These are phyloP conservation scores for Orbilia oligospora DNA, from an alignment of 2,329 filamentous ascomycete genomes.

Conservation along the genomic window DNA sequence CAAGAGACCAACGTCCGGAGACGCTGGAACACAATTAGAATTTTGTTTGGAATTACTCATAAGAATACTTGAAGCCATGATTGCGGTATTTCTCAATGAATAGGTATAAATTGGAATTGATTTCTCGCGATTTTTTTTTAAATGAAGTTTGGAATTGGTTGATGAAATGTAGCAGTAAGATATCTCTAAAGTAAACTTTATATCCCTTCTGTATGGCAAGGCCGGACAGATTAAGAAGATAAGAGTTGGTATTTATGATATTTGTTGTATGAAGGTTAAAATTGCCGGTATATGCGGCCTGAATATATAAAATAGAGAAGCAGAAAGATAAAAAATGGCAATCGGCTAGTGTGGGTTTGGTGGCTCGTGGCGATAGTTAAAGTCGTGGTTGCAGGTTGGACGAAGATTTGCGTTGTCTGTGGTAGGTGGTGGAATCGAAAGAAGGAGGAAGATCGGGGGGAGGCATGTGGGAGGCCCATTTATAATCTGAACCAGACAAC, in stretches of 20 bases:
- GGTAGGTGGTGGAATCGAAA: slow-evolving; percentile 59
- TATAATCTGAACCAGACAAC: slow-evolving; percentile 46
- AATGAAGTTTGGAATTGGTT: slow-evolving; percentile 57
- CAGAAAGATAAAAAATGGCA: slow-evolving; percentile 27
- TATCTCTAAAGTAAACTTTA: slow-evolving; percentile 61
- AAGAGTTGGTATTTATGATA: slow-evolving; percentile 61
- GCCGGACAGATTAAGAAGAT: slow-evolving; percentile 60
- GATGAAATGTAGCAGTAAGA: slow-evolving; percentile 55
- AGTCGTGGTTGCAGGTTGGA: slow-evolving; percentile 46
- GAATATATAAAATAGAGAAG: slow-evolving; percentile 19
- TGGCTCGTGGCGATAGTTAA: slow-evolving; percentile 31
- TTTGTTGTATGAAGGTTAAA: slow-evolving; percentile 46
- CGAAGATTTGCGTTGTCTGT: slow-evolving; percentile 61
- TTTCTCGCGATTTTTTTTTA: slow-evolving; percentile 52
- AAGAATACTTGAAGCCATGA: slow-evolving; percentile 61
- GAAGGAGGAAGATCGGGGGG: slow-evolving; percentile 22
- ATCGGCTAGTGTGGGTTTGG: slow-evolving; percentile 23
- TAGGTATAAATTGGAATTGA: slow-evolving; percentile 52
- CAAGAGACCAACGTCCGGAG: slow-evolving; percentile 57
- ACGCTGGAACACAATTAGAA: slow-evolving; percentile 60
- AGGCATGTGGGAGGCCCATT: slow-evolving; percentile 52
- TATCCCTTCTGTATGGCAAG: slow-evolving; percentile 59
- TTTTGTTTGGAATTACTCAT: slow-evolving; percentile 61
- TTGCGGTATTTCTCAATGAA: slow-evolving; percentile 61
- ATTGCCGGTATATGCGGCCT: slow-evolving; percentile 37